Conservation (phyloP, 257 asterid species). For the Mitragyna speciosa region DNA sequence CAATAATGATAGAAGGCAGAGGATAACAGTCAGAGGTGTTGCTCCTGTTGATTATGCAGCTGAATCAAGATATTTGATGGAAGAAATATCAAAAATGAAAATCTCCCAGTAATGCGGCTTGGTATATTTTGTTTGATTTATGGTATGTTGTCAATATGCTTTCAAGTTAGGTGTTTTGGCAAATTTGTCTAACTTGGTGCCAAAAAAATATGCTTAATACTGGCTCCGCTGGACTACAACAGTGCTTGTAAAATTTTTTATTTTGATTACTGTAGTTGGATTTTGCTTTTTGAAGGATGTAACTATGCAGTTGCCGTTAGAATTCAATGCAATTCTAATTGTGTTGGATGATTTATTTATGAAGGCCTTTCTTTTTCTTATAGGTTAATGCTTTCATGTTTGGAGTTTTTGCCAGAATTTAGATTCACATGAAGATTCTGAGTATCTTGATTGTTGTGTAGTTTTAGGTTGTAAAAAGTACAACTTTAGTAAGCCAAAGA, state of each 20-base stretch:
- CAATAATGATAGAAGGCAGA: conserved; percentile 78
- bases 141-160: not conserved
- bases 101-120: conserved; percentile 31
- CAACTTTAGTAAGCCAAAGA: not conserved
- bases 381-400: not conserved
- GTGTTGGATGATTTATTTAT: not conserved
- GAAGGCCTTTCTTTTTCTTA: not conserved
- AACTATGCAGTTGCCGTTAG: not conserved
- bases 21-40: conserved; percentile 69
- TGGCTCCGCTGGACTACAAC: no score
- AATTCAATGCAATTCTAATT: not conserved
- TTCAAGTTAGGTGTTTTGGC: not conserved
- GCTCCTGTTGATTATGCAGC: conserved; percentile 74
- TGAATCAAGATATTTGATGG: conserved; percentile 66
- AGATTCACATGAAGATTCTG: not conserved
- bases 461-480: not conserved
- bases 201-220: not conserved
- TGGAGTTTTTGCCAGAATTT: no score
- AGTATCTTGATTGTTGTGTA: not conserved
- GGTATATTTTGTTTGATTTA: not conserved
- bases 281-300: not conserved
- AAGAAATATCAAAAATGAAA: conserved; percentile 66
- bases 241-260: not conserved
- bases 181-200: not conserved
- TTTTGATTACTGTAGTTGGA: not conserved